phyloP scores from a whole-genome alignment of 768 basidiomycete species.

The Phanerochaete sordida region DNA sequence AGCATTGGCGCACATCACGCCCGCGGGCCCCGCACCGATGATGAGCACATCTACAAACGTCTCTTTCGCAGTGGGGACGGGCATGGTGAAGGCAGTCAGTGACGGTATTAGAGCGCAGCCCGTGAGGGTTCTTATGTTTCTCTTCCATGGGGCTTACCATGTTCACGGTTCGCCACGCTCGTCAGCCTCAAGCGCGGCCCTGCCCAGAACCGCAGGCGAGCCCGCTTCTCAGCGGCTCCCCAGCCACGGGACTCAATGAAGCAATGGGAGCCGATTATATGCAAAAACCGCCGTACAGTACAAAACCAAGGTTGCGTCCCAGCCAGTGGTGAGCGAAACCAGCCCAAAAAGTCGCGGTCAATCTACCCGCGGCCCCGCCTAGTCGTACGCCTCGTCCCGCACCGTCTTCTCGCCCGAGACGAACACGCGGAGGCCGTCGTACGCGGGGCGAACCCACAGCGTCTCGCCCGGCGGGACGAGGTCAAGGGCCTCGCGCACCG shows the following conservation, averaged over 20 bases:
- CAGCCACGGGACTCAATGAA: background rate
- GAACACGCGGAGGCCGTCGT: constrained; percentile 66
- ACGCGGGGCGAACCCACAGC: constrained; percentile 68
- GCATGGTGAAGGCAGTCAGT: background rate
- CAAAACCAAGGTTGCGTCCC: background rate
- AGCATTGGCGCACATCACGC: constrained; percentile 40
- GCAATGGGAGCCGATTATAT: background rate
- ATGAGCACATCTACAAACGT: constrained; percentile 36
- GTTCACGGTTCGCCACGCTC: background rate
- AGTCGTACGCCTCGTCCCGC: constrained; percentile 50
- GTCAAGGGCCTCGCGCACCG: constrained; percentile 39
- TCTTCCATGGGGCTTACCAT: background rate
- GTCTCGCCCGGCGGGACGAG: constrained; percentile 44
- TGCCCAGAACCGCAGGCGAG: background rate
- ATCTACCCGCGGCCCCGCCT: too few relatives aligned
- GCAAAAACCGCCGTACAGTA: background rate
- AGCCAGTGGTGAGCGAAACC: too few relatives aligned
- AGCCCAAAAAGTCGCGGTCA: too few relatives aligned
- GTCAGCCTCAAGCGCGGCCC: background rate
- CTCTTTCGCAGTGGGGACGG: constrained; percentile 12
- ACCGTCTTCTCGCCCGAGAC: constrained; percentile 39
- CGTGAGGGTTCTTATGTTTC: background rate
- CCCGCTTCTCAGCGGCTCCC: background rate
- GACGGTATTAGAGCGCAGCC: background rate
- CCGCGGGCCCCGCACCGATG: constrained; percentile 43